Evolutionary conservation across 345 rosid species (phyloP).

Genomic region (Pseudoturritis turrita): DNA sequence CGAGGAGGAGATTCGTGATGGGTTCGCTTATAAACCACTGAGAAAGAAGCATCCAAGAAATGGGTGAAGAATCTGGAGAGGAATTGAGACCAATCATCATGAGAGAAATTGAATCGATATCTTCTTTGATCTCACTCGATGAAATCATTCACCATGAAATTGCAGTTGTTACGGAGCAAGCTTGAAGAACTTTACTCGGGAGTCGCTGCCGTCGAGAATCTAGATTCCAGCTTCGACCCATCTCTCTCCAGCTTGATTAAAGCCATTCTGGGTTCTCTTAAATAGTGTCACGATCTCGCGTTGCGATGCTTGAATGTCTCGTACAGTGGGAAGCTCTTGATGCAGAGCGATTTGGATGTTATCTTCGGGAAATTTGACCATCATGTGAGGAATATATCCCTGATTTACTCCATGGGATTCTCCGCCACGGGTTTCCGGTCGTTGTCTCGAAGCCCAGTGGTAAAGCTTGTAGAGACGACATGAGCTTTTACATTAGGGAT

Average conservation of each 20-base stretch:
- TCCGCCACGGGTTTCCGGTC: conserved; percentile 64
- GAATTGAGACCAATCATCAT: background rate
- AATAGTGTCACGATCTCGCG: conserved; percentile 59
- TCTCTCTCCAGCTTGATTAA: conserved; percentile 36
- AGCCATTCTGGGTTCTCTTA: conserved; percentile 39
- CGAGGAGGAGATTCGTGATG: background rate
- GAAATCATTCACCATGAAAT: conserved; percentile 60
- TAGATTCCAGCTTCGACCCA: conserved; percentile 42
- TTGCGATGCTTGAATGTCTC: conserved; percentile 63
- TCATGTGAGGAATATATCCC: conserved; percentile 49
- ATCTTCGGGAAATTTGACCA: conserved; percentile 50
- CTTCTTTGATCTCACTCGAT: conserved; percentile 54
- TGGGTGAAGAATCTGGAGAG: background rate
- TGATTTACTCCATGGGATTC: conserved; percentile 56
- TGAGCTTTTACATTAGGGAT: conserved; percentile 79
- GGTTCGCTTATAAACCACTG: background rate
- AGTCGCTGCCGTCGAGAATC: conserved; percentile 42
- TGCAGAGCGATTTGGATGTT: conserved; percentile 91
- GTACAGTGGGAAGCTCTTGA: conserved; percentile 84
- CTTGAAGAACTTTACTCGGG: conserved; percentile 54
- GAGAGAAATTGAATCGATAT: conserved; percentile 38
- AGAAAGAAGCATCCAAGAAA: background rate
- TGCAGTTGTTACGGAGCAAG: conserved; percentile 59
- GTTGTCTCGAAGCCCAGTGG: conserved; percentile 70
- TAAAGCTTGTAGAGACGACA: conserved; percentile 68